Base-by-base conservation (phyloP, 805 yeast species). In the Candida railenensis region DNA sequence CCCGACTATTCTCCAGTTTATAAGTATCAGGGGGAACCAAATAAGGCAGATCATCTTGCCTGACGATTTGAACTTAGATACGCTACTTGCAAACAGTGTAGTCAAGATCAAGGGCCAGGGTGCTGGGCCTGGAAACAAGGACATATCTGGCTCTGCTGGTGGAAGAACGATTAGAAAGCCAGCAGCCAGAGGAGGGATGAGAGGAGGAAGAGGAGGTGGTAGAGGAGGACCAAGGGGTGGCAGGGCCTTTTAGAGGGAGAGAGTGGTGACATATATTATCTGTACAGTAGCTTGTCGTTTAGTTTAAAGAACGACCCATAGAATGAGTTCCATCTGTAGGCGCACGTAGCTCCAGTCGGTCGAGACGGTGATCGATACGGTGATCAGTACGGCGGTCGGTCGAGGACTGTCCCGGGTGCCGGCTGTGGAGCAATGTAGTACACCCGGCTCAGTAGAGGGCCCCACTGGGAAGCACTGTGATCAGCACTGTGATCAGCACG, bases 11-110 rank as follows among this genome's bases (percentile, higher is more conserved):
- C 69, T 90, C 53, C 95, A 89, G 55, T 87, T 78, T 63, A 85
- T 91, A 57, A 89, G 87, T 56, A 78, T 92, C 28, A 77, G 98
- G 58, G 98, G 98, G 2, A 91, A 84, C 66, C 92, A 88, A 46
- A 85, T 91, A 30, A 79, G 98, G 53, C 83, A 86, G 62, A 85
- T 87, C 37, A 71, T 89, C 22, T 74, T 91, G 25, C 97, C 97
- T 0, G 98, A 91, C 54, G 83, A 90, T 16, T 66, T 91, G 51
- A 89, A 92, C 47, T 65, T 92, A 42, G 92, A 86, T 48, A 66
- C 75, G 15, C 61, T 85, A 25, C 66, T 86, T 42, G 76, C 81
- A 15, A 86, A 81, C 54, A 68, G 81, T 16, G 65, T 66, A 48
- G 63, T 68, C 22, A 73, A 67, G 40, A 59, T 63, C 14, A 74